Conservation (phyloP, 352 stramenopile species). For the Phytophthora sp. region DNA sequence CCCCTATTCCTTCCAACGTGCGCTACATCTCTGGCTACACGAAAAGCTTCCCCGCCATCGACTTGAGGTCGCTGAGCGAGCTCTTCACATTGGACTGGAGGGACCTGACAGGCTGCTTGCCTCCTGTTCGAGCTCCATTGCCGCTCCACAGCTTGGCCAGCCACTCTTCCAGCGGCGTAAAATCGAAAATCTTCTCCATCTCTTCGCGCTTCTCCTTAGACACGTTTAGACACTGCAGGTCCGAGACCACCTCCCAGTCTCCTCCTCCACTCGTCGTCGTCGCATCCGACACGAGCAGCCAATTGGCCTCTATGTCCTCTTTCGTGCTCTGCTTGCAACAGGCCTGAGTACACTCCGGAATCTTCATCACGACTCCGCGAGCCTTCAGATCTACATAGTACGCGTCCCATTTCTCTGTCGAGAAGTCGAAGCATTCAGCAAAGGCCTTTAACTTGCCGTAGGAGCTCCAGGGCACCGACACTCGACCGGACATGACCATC, state of each 20-base stretch:
- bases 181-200: slow-evolving; percentile 60
- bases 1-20: not conserved
- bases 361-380: slow-evolving; percentile 26
- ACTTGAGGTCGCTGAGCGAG: slow-evolving; percentile 62
- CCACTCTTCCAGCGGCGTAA: slow-evolving; percentile 74
- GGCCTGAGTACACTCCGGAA: slow-evolving; percentile 52
- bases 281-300: slow-evolving; percentile 73
- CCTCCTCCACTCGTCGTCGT: slow-evolving; percentile 51
- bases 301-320: slow-evolving; percentile 87
- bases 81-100: slow-evolving; percentile 62
- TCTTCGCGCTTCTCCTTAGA: slow-evolving; percentile 68
- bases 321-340: slow-evolving; percentile 74
- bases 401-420: slow-evolving; percentile 77
- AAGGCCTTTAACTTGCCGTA: slow-evolving; percentile 87
- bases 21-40: slow-evolving; percentile 44
- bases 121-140: slow-evolving; percentile 22
- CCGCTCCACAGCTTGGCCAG: slow-evolving; percentile 62
- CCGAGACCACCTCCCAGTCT: slow-evolving; percentile 81
- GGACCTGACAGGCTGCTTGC: slow-evolving; percentile 27
- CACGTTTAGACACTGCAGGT: slow-evolving; percentile 60
- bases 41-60: slow-evolving; percentile 62
- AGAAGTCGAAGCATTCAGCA: slow-evolving; percentile 88
- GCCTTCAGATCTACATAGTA: slow-evolving; percentile 68
- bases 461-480: slow-evolving; percentile 81
- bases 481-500: slow-evolving; percentile 87